A percentile compares a stretch with the other conserved stretches of the same genome.
phyloP scores from a whole-genome alignment of 331 rosid genomes.

The Spiraea crenata region DNA sequence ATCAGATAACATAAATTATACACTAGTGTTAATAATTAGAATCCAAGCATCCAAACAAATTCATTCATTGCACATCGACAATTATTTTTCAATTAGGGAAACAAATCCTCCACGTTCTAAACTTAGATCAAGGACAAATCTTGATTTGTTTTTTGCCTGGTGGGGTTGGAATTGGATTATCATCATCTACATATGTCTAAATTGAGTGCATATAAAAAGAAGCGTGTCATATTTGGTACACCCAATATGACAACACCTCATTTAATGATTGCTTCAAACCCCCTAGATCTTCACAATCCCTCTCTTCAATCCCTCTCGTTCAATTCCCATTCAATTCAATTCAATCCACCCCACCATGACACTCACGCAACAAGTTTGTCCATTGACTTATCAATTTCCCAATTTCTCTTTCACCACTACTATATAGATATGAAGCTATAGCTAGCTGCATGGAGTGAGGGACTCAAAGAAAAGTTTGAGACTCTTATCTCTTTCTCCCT shows the following conservation, averaged over 20 bases:
- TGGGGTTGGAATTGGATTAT: no score
- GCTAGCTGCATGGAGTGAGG: neutral
- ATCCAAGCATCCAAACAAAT: no score
- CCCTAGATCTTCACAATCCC: constrained; percentile 73
- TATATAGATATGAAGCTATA: neutral
- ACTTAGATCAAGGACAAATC: no score
- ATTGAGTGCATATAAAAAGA: constrained; percentile 16
- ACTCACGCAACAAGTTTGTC: neutral
- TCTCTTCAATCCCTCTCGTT: constrained; percentile 16
- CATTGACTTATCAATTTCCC: constrained; percentile 23
- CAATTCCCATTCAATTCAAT: constrained; percentile 5
- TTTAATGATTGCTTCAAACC: constrained; percentile 46
- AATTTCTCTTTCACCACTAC: neutral
- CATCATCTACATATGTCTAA: neutral
- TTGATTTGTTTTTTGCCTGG: no score
- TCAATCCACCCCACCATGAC: neutral
- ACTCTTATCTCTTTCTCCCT: no score
- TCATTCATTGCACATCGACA: no score
- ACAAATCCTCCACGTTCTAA: no score
- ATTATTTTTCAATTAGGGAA: no score
- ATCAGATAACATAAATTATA: no score
- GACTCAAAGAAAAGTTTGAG: no score
- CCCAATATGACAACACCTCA: constrained; percentile 46
- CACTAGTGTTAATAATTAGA: no score
- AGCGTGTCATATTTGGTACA: constrained; percentile 50